These are phyloP conservation scores for Tephrocybe rancida DNA, from an alignment of 768 basidiomycete species.

Conservation along the genomic window DNA sequence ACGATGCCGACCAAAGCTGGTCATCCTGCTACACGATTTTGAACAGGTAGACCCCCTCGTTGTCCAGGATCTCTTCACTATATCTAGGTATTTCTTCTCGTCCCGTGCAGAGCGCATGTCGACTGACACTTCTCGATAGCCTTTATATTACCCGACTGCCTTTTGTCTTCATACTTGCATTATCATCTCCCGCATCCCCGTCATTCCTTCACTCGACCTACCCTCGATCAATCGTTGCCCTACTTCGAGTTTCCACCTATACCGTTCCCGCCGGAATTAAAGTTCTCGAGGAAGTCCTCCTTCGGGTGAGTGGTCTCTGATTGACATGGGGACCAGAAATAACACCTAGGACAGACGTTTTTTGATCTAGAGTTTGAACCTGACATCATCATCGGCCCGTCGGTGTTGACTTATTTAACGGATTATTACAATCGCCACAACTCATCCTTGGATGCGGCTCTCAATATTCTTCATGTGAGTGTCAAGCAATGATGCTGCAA, in stretches of 20 bases:
- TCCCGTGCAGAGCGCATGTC: neutral
- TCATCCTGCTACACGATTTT: slow-evolving; percentile 72
- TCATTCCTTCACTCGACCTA: slow-evolving; percentile 65
- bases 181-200: slow-evolving; percentile 57
- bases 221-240: slow-evolving; percentile 57
- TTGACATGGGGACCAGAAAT: neutral
- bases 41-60: slow-evolving; percentile 68
- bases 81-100: slow-evolving; percentile 59
- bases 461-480: slow-evolving; percentile 64
- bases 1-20: slow-evolving; percentile 38
- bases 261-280: slow-evolving; percentile 48
- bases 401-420: slow-evolving; percentile 51
- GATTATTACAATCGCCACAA: slow-evolving; percentile 62
- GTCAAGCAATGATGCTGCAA: neutral
- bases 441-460: slow-evolving; percentile 55
- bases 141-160: slow-evolving; percentile 55
- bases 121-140: slow-evolving; percentile 35
- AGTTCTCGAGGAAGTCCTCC: slow-evolving; percentile 55
- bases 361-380: slow-evolving; percentile 66
- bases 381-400: slow-evolving; percentile 61
- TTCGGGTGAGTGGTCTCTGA: slow-evolving; percentile 42
- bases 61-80: slow-evolving; percentile 69
- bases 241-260: slow-evolving; percentile 56
- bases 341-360: slow-evolving; percentile 49
- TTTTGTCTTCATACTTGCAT: slow-evolving; percentile 62